These are phyloP conservation scores for Debaryomyces maramus DNA, from an alignment of 805 yeast genomes.

Conservation along the genomic window DNA sequence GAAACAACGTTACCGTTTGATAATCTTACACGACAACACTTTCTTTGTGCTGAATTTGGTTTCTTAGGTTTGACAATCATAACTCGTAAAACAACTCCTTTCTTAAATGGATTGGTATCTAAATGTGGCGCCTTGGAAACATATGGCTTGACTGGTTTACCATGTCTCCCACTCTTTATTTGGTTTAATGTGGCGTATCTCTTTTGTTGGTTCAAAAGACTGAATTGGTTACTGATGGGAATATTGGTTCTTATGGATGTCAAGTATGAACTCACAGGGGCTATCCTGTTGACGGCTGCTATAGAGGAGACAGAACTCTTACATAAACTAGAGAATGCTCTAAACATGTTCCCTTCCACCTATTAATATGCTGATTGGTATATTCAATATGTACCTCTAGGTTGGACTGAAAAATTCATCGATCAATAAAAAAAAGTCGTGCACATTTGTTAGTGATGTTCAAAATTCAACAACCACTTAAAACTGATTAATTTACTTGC, in stretches of 20 bases:
- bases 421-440: neutral
- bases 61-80: slow-evolving; percentile 96
- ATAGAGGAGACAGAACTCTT: neutral
- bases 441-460: neutral
- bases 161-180: slow-evolving; percentile 63
- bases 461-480: slow-evolving; percentile 7
- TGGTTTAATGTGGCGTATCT: slow-evolving; percentile 76
- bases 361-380: neutral
- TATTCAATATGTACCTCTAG: neutral
- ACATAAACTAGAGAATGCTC: slow-evolving; percentile 14
- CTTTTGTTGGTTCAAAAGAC: slow-evolving; percentile 31
- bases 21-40: slow-evolving; percentile 91
- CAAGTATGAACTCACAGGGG: slow-evolving; percentile 11
- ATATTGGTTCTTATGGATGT: slow-evolving; percentile 15
- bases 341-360: slow-evolving; percentile 14
- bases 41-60: slow-evolving; percentile 97
- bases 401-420: neutral
- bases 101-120: slow-evolving; percentile 77
- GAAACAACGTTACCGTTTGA: slow-evolving; percentile 86
- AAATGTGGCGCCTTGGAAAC: slow-evolving; percentile 75
- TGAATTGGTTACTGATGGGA: slow-evolving; percentile 14
- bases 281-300: neutral
- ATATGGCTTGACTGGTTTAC: slow-evolving; percentile 49
- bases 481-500: slow-evolving; percentile 4
- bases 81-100: slow-evolving; percentile 91